Evolutionary conservation across 2,329 filamentous ascomycete genomes (phyloP).

Genomic region (Oidium heveae): DNA sequence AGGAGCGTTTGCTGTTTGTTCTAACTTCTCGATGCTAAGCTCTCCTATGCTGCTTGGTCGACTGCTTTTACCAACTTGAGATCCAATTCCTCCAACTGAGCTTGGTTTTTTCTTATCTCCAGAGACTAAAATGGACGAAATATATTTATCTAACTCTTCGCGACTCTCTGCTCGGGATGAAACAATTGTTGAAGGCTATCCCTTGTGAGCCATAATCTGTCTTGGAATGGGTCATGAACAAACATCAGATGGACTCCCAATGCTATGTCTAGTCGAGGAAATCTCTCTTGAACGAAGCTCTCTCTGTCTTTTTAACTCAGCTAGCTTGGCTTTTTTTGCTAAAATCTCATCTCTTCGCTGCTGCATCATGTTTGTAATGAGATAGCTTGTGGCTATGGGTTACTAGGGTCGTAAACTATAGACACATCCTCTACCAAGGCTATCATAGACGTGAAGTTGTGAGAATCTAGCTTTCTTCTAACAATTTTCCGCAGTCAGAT

Average conservation of each 20-base stretch:
- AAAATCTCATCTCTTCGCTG: constrained; percentile 85
- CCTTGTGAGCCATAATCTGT: constrained; percentile 7
- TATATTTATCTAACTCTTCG: constrained; percentile 61
- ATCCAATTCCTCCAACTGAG: constrained; percentile 43
- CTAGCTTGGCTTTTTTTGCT: constrained; percentile 90
- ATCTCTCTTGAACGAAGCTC: constrained; percentile 61
- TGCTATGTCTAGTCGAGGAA: constrained; percentile 39
- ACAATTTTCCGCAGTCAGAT: too few relatives aligned
- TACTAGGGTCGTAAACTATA: too few relatives aligned
- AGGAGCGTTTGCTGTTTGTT: constrained; percentile 19
- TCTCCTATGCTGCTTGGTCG: constrained; percentile 67
- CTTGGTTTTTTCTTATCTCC: constrained; percentile 40
- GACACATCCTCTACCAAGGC: too few relatives aligned
- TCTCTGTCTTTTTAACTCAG: constrained; percentile 80
- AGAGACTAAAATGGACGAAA: constrained; percentile 60
- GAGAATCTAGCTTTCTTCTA: too few relatives aligned
- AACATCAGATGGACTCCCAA: constrained; percentile 48
- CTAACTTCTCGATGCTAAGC: constrained; percentile 49
- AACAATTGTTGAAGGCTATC: constrained; percentile 40
- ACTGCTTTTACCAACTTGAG: constrained; percentile 52
- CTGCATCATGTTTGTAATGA: constrained; percentile 22
- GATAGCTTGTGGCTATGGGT: too few relatives aligned
- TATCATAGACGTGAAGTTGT: too few relatives aligned
- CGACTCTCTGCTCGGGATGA: constrained; percentile 43
- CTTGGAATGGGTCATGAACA: constrained; percentile 9